Percentiles rank a stretch among this genome's conserved stretches.
Conservation (phyloP, 345 rosid genomes). For the Reutealis trisperma region DNA sequence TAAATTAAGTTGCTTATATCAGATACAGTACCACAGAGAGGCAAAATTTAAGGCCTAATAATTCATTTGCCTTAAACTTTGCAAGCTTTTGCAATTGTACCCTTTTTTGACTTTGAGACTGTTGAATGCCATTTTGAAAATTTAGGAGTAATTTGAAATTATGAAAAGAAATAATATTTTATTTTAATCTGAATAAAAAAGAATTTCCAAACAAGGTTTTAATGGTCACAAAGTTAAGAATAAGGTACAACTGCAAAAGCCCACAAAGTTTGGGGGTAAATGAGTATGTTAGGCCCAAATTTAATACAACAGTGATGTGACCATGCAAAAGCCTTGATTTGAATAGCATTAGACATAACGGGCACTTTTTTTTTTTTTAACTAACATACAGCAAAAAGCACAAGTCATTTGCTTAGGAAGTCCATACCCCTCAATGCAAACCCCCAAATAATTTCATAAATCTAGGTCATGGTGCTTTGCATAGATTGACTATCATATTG, state of each 20-base stretch:
- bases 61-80: too few relatives aligned
- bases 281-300: background rate
- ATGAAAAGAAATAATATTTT: too few relatives aligned
- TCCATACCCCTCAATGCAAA: background rate
- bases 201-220: too few relatives aligned
- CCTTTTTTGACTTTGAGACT: too few relatives aligned
- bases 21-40: background rate
- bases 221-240: too few relatives aligned
- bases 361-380: background rate
- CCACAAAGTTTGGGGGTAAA: too few relatives aligned
- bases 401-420: background rate
- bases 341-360: background rate
- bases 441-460: background rate
- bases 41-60: background rate
- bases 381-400: background rate
- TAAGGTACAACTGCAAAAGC: too few relatives aligned
- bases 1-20: background rate
- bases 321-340: background rate
- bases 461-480: background rate
- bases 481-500: background rate
- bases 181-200: too few relatives aligned
- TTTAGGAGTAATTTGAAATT: too few relatives aligned
- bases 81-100: too few relatives aligned
- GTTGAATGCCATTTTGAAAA: too few relatives aligned
- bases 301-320: background rate